These are phyloP conservation scores for Calonectria leucothoes DNA, from an alignment of 2,329 filamentous ascomycete species.

Conservation along the genomic window DNA sequence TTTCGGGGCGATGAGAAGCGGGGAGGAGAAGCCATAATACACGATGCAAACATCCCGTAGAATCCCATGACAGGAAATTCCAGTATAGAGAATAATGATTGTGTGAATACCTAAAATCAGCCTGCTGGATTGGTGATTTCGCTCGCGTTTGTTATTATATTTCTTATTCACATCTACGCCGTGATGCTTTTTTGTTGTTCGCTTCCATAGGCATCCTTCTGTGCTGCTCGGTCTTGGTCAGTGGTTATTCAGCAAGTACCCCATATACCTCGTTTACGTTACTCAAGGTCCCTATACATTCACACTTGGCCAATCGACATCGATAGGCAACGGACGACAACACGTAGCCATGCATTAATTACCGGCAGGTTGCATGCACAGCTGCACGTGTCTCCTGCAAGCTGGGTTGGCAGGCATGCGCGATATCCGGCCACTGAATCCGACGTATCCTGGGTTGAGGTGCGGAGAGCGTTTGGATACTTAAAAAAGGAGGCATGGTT, in stretches of 20 bases:
- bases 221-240: neutral
- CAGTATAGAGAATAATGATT: neutral
- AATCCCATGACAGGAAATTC: neutral
- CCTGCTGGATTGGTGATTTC: neutral
- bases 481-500: neutral
- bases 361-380: neutral
- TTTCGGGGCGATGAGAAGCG: neutral
- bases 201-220: neutral
- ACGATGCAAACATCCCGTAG: neutral
- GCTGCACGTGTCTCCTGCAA: neutral
- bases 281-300: neutral
- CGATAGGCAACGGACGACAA: neutral
- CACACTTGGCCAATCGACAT: neutral
- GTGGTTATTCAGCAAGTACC: neutral
- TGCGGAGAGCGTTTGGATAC: neutral
- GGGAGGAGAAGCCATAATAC: neutral
- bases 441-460: neutral
- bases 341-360: slow-evolving; percentile 9
- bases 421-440: neutral
- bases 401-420: slow-evolving; percentile 4
- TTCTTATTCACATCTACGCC: neutral
- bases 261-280: neutral
- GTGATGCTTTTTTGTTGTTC: neutral
- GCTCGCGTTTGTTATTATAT: neutral
- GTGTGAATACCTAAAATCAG: neutral